Conservation (phyloP, 306 rosid species). For the Biancaea sappan region DNA sequence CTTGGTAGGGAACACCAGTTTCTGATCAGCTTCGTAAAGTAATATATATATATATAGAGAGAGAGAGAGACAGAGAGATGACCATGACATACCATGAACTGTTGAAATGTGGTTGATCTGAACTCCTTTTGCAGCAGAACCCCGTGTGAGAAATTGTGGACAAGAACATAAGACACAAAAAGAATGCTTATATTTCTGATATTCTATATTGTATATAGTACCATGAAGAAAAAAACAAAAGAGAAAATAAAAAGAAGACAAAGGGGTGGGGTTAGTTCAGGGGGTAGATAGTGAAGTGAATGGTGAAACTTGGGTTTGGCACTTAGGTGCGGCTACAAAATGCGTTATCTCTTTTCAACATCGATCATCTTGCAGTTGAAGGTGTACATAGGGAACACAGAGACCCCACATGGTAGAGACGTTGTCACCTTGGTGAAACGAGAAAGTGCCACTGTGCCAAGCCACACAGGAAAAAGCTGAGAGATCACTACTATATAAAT, state of each 20-base stretch:
- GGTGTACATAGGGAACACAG: conserved; percentile 31
- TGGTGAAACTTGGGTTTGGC: conserved; percentile 35
- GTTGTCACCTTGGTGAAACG: conserved; percentile 35
- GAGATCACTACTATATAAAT: conserved; percentile 11
- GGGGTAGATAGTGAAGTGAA: conserved; percentile 27
- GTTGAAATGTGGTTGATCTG: not conserved
- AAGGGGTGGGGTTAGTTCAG: too few species aligned
- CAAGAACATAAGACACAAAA: conserved; percentile 41
- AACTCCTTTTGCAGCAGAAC: conserved; percentile 18
- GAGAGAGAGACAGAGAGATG: too few species aligned
- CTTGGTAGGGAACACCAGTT: conserved; percentile 4
- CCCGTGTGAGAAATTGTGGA: conserved; percentile 25
- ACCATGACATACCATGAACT: not conserved
- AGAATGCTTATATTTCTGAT: conserved; percentile 23
- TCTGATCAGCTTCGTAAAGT: not conserved
- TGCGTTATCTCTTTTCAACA: conserved; percentile 40
- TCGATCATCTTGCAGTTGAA: conserved; percentile 13
- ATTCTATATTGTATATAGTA: not conserved
- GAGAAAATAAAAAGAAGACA: conserved; percentile 31
- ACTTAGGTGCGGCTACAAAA: conserved; percentile 41
- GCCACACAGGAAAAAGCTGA: conserved; percentile 30
- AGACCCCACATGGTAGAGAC: conserved; percentile 44
- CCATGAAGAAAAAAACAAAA: conserved; percentile 36
- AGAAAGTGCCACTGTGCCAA: conserved; percentile 8
- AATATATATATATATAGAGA: too few species aligned